phyloP scores from a whole-genome alignment of 2,329 filamentous ascomycete species.

The Monilinia polystroma region DNA sequence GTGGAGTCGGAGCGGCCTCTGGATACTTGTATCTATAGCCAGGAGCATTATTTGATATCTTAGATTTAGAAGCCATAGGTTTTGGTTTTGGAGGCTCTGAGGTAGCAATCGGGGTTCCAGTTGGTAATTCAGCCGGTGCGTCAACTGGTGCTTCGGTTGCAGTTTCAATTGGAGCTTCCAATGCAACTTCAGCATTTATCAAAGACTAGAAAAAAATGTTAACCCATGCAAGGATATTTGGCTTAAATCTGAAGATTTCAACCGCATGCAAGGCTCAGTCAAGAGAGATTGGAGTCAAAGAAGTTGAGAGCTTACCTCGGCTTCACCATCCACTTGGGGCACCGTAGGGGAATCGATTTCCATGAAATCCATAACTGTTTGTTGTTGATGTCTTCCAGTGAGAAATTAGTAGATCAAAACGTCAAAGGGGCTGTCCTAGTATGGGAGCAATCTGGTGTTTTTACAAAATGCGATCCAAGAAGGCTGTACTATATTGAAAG shows the following conservation, averaged over 20 bases:
- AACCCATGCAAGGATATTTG: constrained; percentile 1
- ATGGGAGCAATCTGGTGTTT: background rate
- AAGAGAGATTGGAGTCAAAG: background rate
- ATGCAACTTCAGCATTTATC: background rate
- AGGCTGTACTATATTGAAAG: constrained; percentile 4
- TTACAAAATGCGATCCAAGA: constrained; percentile 7
- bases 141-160: background rate
- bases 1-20: constrained; percentile 37
- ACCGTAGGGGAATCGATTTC: constrained; percentile 4
- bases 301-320: constrained; percentile 7
- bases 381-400: background rate
- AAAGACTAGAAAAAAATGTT: constrained; percentile 10
- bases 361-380: constrained; percentile 19
- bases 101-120: background rate
- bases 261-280: constrained; percentile 9
- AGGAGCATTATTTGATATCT: constrained; percentile 28
- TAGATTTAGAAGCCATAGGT: constrained; percentile 5
- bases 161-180: background rate
- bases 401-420: background rate
- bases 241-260: constrained; percentile 3
- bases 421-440: background rate
- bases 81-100: constrained; percentile 1
- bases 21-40: constrained; percentile 40
- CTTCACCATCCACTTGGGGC: background rate
- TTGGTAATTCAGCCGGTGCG: background rate